Evolutionary conservation across 2,329 filamentous ascomycete genomes (phyloP), one percentile per base, ranked within the genome.

Genomic region (Pyrenochaeta sp.): DNA sequence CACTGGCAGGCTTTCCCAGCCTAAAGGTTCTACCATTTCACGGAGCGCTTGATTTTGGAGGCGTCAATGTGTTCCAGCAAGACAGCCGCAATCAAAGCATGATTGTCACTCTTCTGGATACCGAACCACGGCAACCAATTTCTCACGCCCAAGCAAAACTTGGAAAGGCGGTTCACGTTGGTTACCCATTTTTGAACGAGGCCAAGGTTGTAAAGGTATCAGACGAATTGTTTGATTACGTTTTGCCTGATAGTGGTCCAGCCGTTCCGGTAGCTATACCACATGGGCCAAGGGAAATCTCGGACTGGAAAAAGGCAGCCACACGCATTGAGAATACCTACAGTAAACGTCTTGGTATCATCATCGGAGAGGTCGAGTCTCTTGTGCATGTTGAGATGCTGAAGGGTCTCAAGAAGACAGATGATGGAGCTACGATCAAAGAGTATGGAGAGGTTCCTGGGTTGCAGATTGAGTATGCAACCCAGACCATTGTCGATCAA

Each of bases 1-100:
- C 94, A n/a, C 75, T 97, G 50, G 93, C 94, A 44, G 94, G 94
- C 3, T 99, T 99, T 69, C 94, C 94, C 5, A 94, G 88, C 53
- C 74, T 99, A 61, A 89, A 92, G 54, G 94, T 89, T 2, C 75
- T 99, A 27, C 88, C 90, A 0, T 92, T 94, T 69, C 86, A 85
- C 48, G 94, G 90, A 2, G 81, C 84, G 43, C 78, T 97, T 34
- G 89, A 86, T 7, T 96, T 91, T 70, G 89, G 96, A 56, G 91
- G 91, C 2, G 89, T 99, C 49, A 94, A 87, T 52, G 90, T 99
- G 22, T 99, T 99, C 76, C 91, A 96, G 67, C 86, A 93, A 59
- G 94, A 97, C 58, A 96, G 92, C 68, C 87, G 90, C 35, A 97
- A 97, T 65, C 92, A 96, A 71, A 99, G 93, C 71, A 92, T 97